These are phyloP conservation scores for Tylopilus intermedius DNA, from an alignment of 768 basidiomycete genomes.

Conservation along the genomic window DNA sequence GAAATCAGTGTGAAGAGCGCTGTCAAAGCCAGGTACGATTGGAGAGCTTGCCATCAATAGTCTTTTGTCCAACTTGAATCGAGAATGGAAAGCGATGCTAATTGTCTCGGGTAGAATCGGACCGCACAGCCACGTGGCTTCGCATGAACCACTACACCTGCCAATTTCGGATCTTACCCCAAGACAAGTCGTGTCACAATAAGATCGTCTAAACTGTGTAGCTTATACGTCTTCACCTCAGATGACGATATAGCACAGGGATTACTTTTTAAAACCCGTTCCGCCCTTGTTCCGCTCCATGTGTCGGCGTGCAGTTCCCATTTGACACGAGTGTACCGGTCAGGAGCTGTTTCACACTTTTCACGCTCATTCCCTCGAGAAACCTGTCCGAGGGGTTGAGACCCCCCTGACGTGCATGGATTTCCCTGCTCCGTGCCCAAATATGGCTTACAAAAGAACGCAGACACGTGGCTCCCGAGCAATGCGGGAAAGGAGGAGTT, in stretches of 20 bases:
- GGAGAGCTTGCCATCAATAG: background rate
- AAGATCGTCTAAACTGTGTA: background rate
- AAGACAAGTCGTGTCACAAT: background rate
- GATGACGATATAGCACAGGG: background rate
- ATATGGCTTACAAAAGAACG: background rate
- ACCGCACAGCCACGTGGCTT: slow-evolving; percentile 16
- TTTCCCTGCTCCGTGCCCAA: background rate
- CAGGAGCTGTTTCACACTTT: background rate
- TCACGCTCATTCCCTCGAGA: background rate
- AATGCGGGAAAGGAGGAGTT: background rate
- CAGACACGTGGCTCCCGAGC: background rate
- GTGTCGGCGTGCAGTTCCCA: background rate
- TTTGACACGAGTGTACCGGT: background rate
- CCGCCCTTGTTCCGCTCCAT: background rate
- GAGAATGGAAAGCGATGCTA: slow-evolving; percentile 4
- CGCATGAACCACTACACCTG: slow-evolving; percentile 17
- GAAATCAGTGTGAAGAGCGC: background rate
- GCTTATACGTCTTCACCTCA: background rate
- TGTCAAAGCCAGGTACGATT: background rate
- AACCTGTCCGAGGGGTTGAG: background rate
- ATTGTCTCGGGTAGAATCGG: slow-evolving; percentile 21
- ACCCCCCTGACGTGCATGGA: background rate
- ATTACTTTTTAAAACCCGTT: background rate
- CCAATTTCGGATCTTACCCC: slow-evolving; percentile 14
- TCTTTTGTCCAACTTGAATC: slow-evolving; percentile 15